Evolutionary conservation across 2,329 filamentous ascomycete genomes (phyloP).

Genomic region (Penicillium sp.): DNA sequence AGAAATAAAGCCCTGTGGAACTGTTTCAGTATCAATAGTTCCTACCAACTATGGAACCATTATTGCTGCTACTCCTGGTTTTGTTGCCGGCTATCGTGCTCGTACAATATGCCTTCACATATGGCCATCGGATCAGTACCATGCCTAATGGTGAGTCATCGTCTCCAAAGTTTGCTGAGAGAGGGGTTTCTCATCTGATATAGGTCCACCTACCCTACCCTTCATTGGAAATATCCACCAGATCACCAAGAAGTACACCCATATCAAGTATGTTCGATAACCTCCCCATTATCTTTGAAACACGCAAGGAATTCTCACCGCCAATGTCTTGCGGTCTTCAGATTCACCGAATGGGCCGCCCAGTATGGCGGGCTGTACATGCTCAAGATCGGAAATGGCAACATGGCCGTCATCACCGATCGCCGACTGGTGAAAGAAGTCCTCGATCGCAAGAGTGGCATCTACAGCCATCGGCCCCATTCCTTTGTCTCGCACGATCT

Average conservation of each 20-base stretch:
- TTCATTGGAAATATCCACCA: neutral
- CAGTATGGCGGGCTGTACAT: slow-evolving; percentile 9
- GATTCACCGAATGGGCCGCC: neutral
- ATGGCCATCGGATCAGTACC: neutral
- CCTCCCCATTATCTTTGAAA: no score
- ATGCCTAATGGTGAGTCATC: neutral
- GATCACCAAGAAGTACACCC: neutral
- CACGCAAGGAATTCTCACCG: neutral
- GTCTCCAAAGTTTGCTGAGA: no score
- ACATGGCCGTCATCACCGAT: slow-evolving; percentile 42
- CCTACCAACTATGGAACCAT: neutral
- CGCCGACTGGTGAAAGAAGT: slow-evolving; percentile 41
- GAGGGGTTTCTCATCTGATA: neutral
- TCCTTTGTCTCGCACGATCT: slow-evolving; percentile 23
- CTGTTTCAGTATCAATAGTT: no score
- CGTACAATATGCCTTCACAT: neutral
- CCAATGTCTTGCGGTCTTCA: neutral
- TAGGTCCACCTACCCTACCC: neutral
- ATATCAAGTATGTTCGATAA: neutral
- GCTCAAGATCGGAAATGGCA: slow-evolving; percentile 43
- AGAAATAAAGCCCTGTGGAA: neutral
- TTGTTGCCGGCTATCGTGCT: neutral
- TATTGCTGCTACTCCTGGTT: neutral
- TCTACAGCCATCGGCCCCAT: slow-evolving; percentile 44
- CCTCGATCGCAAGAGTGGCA: slow-evolving; percentile 45